phyloP scores from a whole-genome alignment of 2,329 filamentous ascomycete genomes.

The Aspergillus costaricaensis region DNA sequence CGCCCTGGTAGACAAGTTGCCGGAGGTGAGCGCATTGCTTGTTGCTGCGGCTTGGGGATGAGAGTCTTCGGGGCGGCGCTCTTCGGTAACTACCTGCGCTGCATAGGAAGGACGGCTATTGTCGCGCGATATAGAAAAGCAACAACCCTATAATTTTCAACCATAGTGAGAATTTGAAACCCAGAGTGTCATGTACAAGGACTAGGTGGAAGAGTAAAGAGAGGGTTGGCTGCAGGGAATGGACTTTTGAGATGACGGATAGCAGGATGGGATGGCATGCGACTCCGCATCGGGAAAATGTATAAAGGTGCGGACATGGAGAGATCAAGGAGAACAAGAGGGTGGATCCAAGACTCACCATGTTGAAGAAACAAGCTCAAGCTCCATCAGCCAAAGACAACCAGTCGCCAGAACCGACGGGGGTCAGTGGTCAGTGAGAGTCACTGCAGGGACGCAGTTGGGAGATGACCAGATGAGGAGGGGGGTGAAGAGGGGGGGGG shows the following conservation, averaged over 20 bases:
- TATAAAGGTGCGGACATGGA: not conserved
- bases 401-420: not conserved
- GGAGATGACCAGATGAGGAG: not conserved
- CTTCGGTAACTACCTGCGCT: constrained; percentile 25
- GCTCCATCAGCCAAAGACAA: constrained; percentile 8
- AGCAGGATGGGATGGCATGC: not conserved
- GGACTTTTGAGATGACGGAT: not conserved
- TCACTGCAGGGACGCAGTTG: not conserved
- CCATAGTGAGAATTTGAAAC: not conserved
- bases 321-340: not conserved
- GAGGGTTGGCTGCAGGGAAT: not conserved
- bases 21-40: constrained; percentile 17
- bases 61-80: constrained; percentile 25
- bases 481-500: not conserved
- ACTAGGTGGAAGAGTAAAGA: not conserved
- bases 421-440: not conserved
- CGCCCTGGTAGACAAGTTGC: constrained; percentile 20
- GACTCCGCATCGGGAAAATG: not conserved
- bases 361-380: constrained; percentile 2
- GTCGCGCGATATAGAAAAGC: constrained; percentile 42
- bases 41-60: constrained; percentile 16
- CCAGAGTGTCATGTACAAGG: not conserved
- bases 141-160: constrained; percentile 39
- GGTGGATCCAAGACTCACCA: not conserved
- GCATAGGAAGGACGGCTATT: constrained; percentile 27